Evolutionary conservation across 768 basidiomycete species (phyloP).

Genomic region (Coprinopsis sp.): DNA sequence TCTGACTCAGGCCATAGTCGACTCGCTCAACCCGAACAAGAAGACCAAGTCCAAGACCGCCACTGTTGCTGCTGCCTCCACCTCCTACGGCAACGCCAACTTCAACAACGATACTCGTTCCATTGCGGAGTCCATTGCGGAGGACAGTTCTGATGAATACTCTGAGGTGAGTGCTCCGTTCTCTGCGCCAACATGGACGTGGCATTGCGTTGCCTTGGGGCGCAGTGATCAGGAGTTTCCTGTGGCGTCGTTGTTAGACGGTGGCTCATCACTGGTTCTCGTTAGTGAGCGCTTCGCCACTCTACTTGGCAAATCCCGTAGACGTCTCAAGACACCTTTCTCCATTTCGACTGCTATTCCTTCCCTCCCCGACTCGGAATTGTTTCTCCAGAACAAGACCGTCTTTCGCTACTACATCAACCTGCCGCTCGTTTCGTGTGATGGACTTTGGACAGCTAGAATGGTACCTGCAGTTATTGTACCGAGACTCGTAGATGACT

Average conservation of each 20-base stretch:
- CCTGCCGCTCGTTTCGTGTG: slow-evolving; percentile 13
- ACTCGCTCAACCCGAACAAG: neutral
- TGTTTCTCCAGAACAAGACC: neutral
- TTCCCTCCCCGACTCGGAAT: neutral
- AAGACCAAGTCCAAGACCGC: neutral
- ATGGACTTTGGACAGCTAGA: slow-evolving; percentile 14
- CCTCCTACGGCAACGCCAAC: neutral
- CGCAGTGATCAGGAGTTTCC: neutral
- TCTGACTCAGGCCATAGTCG: neutral
- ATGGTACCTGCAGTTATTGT: slow-evolving; percentile 19
- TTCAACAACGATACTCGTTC: neutral
- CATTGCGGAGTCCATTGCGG: neutral
- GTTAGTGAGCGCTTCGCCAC: slow-evolving; percentile 22
- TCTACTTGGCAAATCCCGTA: slow-evolving; percentile 2
- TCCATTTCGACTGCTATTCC: slow-evolving; percentile 6
- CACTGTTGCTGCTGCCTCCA: neutral
- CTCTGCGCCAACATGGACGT: neutral
- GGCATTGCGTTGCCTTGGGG: neutral
- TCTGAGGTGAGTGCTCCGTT: neutral
- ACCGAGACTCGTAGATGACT: slow-evolving; percentile 17
- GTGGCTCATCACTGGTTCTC: slow-evolving; percentile 27
- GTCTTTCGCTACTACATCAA: slow-evolving; percentile 14
- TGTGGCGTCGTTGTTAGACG: slow-evolving; percentile 21
- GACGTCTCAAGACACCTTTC: slow-evolving; percentile 5
- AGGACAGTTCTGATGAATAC: neutral